Percentiles rank a stretch among this genome's conserved stretches.
Evolutionary conservation across 2,329 filamentous ascomycete species (phyloP).

Genomic region (Hirsutella minnesotensis): DNA sequence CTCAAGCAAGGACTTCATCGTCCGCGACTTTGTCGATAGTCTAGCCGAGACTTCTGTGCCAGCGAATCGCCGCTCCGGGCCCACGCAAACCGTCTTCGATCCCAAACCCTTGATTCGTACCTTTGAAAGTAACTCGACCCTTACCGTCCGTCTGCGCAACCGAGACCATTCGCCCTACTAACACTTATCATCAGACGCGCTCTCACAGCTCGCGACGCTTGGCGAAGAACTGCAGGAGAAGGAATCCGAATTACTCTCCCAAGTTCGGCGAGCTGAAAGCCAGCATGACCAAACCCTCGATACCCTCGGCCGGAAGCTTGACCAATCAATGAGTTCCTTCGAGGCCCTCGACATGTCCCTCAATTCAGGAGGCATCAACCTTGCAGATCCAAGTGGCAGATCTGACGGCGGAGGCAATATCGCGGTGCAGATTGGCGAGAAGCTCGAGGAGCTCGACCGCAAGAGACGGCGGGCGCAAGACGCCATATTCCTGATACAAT

Average conservation of each 20-base stretch:
- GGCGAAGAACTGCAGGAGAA: conserved; percentile 78
- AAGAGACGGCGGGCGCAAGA: conserved; percentile 84
- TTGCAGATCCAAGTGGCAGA: conserved; percentile 19
- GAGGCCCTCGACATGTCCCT: conserved; percentile 78
- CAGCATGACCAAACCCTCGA: conserved; percentile 89
- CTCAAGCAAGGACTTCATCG: conserved; percentile 86
- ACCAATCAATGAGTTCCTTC: conserved; percentile 85
- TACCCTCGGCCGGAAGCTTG: conserved; percentile 76
- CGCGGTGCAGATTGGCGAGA: conserved; percentile 89
- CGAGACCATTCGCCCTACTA: neutral
- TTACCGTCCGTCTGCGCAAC: neutral
- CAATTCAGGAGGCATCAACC: conserved; percentile 42
- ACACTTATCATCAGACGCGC: conserved; percentile 33
- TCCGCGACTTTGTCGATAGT: conserved; percentile 92
- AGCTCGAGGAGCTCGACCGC: conserved; percentile 84
- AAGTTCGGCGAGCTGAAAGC: conserved; percentile 80
- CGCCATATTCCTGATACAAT: conserved; percentile 89
- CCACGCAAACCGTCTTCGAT: conserved; percentile 60
- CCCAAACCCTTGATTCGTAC: conserved; percentile 93
- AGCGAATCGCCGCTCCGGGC: conserved; percentile 66
- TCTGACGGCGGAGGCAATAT: conserved; percentile 64
- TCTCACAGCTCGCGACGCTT: conserved; percentile 56
- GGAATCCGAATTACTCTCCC: conserved; percentile 82
- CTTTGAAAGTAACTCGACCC: conserved; percentile 57
- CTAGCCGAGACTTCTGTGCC: conserved; percentile 77